phyloP scores from a whole-genome alignment of 495 filamentous ascomycete species.

The Penicillium angulare region DNA sequence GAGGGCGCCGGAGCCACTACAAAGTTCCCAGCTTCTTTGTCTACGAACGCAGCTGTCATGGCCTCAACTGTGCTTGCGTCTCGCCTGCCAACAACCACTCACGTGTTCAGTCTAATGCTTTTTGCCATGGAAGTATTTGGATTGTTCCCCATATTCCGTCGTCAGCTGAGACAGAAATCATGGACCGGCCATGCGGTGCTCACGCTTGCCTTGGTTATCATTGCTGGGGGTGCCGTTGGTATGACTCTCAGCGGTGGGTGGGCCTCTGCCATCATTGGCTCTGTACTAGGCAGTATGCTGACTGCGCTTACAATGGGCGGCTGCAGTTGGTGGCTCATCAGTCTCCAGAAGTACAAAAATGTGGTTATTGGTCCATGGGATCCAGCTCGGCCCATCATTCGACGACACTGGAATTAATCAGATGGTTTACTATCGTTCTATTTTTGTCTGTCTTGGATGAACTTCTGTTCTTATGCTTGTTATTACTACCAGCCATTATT shows the following conservation, averaged over 20 bases:
- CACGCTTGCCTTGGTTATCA: conserved; percentile 75
- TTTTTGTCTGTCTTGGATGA: background rate
- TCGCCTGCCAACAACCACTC: conserved; percentile 79
- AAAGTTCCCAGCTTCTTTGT: conserved; percentile 79
- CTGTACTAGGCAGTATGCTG: conserved; percentile 67
- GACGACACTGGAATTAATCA: conserved; percentile 56
- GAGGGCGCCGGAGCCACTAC: conserved; percentile 45
- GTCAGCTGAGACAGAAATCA: conserved; percentile 76
- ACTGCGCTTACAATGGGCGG: conserved; percentile 81
- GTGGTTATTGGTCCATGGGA: conserved; percentile 98
- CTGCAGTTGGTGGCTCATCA: conserved; percentile 97
- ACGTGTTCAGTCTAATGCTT: conserved; percentile 92
- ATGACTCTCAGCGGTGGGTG: conserved; percentile 71
- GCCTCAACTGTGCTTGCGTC: conserved; percentile 89
- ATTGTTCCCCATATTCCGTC: conserved; percentile 90
- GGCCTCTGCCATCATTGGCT: conserved; percentile 68
- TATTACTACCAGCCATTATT: background rate
- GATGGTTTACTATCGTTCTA: background rate
- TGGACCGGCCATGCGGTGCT: conserved; percentile 80
- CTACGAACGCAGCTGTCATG: conserved; percentile 94
- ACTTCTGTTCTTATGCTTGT: no score
- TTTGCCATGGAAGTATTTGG: conserved; percentile 98
- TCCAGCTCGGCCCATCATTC: conserved; percentile 81
- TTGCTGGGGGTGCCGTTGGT: conserved; percentile 75
- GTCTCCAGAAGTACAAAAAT: conserved; percentile 97